Base-by-base conservation (phyloP, 2,329 filamentous ascomycete species). In the Hymenoscyphus scutula region DNA sequence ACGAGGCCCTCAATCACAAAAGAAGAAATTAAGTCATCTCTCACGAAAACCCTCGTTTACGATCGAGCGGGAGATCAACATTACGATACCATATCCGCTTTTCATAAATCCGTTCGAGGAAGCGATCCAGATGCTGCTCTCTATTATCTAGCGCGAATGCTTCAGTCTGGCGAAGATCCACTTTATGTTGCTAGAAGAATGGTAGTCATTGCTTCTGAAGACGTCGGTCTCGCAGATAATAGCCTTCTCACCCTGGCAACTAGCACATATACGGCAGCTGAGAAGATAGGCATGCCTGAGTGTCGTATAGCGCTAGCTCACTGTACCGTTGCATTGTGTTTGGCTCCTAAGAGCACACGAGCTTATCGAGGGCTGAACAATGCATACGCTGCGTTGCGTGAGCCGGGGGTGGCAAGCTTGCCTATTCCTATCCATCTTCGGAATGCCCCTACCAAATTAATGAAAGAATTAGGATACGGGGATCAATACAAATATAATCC, bases 401-500 rank as follows among this genome's bases (percentile, higher is more conserved):
- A 97, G 73, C 93, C 93, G 0, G 94, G 93, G 0, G 81, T 96
- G 2, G 93, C 92, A 0, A 85, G 84, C 1, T 74, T 97, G 58
- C 90, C 92, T 0, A 88, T 99, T 25, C 95, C 95, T 1, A 77
- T 95, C 45, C 95, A 98, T 74, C 77, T 99, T 63, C 81, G 95
- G 63, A 98, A 98, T 75, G 95, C 95, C 8, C 94, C 95, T 0
- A 98, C 95, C 1, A 84, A 88, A 68, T 75, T 98, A 67, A 96
- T 99, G 94, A 90, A 93, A 71, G 94, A 97, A 69, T 78, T 98
- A 68, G 94, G 92, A 0, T 96, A 92, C 72, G 93, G 93, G 0
- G 88, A 87, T 57, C 90, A 92, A 74, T 99, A 99, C 77, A 98
- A 98, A 76, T 98, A 99, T 73, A 96, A 96, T 69, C 95, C 95